Evolutionary conservation across 2,329 filamentous ascomycete species (phyloP), one percentile per base, ranked within the genome.

Genomic region (Graphilbum fragrans): DNA sequence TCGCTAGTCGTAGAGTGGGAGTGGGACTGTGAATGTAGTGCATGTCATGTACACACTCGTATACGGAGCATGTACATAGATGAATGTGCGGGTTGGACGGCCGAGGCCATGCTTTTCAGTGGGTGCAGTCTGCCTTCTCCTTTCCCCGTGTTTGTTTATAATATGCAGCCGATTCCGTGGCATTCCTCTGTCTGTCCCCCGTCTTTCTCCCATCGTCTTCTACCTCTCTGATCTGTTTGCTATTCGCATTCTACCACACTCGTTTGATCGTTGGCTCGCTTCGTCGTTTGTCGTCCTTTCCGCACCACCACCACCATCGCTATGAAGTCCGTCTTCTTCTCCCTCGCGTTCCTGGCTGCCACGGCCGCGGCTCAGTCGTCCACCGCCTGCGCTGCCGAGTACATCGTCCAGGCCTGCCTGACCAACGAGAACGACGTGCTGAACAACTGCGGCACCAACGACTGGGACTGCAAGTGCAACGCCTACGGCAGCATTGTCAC

Each of bases 391-490:
- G 44, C 41, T 9, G 50, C 50, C 27, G 27, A 43, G 34, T 43
- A 50, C 41, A 47, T 50, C 23, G 23, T 52, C n/a, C 29, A 47
- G 11, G 39, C 47, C 34, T 51, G 49, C 27, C 39, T 57, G 19
- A 39, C 37, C 29, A 48, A 41, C 41, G 61, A 70, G 50, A 58
- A 49, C 32, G 50, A 50, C 44, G 65, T 64, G 55, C 55, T 65
- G 47, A 43, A 49, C 4, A 47, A 47, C 33, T 73, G 70, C 55
- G 41, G 35, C 11, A 5, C 43, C 18, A 55, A 52, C 38, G 67
- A 73, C 55, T 70, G 62, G 48, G 54, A 59, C 40, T 73, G 69
- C 56, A 60, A 61, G 45, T 73, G 69, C 52, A 53, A 57, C 41
- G 59, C 62, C 37, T 62, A 67, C 51, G 47, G 63, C 47, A 57